A percentile compares a stretch with the other conserved stretches of the same genome.
These are phyloP conservation scores for Leishmania tarentolae DNA, from an alignment of 208 protist species.

Conservation along the genomic window DNA sequence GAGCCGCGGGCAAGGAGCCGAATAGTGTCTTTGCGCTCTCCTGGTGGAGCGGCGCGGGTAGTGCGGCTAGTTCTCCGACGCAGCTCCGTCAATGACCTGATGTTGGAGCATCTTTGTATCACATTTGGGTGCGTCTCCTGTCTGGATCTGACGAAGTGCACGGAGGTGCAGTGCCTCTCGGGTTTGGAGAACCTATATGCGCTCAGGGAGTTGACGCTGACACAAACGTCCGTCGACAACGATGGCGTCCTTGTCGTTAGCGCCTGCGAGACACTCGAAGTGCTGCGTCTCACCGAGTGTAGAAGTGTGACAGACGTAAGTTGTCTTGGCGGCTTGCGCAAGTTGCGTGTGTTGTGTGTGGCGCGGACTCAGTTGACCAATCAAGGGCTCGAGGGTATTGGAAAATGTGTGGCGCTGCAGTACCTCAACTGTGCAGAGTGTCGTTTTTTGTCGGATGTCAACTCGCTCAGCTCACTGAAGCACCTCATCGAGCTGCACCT, in stretches of 20 bases:
- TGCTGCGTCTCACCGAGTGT: slow-evolving; percentile 56
- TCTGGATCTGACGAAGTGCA: slow-evolving; percentile 63
- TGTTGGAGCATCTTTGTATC: slow-evolving; percentile 21
- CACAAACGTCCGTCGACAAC: slow-evolving; percentile 48
- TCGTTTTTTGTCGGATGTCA: slow-evolving; percentile 64
- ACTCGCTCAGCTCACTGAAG: slow-evolving; percentile 46
- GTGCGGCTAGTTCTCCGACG: slow-evolving; percentile 24
- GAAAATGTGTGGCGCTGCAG: slow-evolving; percentile 44
- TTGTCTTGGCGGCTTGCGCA: slow-evolving; percentile 36
- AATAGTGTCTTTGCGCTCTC: too few species aligned
- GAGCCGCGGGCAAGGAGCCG: slow-evolving; percentile 4
- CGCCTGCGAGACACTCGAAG: slow-evolving; percentile 40
- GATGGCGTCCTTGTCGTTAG: slow-evolving; percentile 42
- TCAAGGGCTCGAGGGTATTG: slow-evolving; percentile 52
- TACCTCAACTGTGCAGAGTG: slow-evolving; percentile 68
- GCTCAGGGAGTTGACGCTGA: slow-evolving; percentile 33
- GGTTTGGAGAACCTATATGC: slow-evolving; percentile 33
- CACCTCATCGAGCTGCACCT: slow-evolving; percentile 60
- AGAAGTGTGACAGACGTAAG: slow-evolving; percentile 57
- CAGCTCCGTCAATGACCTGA: slow-evolving; percentile 17
- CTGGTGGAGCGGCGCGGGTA: not conserved
- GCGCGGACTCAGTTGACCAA: slow-evolving; percentile 60
- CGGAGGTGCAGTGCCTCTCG: slow-evolving; percentile 35
- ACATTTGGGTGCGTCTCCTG: slow-evolving; percentile 20
- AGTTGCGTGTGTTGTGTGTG: slow-evolving; percentile 52